Conservation (phyloP, 1,284 basidiomycete genomes). For the Exobasidium cylindrosporum region DNA sequence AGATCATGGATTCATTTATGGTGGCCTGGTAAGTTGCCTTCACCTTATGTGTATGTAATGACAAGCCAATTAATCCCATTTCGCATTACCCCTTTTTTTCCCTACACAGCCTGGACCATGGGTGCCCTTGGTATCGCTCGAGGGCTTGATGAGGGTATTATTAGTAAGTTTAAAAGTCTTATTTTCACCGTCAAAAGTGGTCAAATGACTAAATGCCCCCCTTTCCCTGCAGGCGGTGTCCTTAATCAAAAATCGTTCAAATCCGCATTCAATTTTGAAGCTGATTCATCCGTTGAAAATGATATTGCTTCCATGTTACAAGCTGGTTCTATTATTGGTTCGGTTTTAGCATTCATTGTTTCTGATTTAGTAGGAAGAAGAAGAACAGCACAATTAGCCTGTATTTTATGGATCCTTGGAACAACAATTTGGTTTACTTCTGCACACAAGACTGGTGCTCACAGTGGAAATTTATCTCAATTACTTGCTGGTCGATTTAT, state of each 20-base stretch:
- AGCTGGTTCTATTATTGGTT: slow-evolving; percentile 32
- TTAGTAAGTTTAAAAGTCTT: no score
- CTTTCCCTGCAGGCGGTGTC: no score
- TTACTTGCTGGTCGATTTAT: slow-evolving; percentile 37
- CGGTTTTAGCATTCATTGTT: slow-evolving; percentile 38
- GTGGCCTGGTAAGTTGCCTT: slow-evolving; percentile 6
- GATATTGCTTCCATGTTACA: slow-evolving; percentile 37
- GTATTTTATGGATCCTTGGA: slow-evolving; percentile 37
- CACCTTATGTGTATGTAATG: no score
- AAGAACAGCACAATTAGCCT: slow-evolving; percentile 31
- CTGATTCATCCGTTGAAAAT: slow-evolving; percentile 28
- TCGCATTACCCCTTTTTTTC: no score
- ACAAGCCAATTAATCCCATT: no score
- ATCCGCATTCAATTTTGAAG: slow-evolving; percentile 27
- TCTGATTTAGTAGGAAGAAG: slow-evolving; percentile 32
- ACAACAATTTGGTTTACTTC: slow-evolving; percentile 40
- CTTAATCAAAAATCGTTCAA: slow-evolving; percentile 30
- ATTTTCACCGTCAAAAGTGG: no score
- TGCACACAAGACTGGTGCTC: slow-evolving; percentile 15
- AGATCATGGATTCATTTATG: slow-evolving; percentile 14
- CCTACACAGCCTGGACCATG: slow-evolving; percentile 5
- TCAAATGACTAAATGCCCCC: no score
- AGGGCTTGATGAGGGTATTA: slow-evolving; percentile 40
- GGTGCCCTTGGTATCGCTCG: slow-evolving; percentile 25
- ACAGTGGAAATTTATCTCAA: slow-evolving; percentile 29